Evolutionary conservation across 441 rosid genomes (phyloP).

Genomic region (Francoa sonchifolia): DNA sequence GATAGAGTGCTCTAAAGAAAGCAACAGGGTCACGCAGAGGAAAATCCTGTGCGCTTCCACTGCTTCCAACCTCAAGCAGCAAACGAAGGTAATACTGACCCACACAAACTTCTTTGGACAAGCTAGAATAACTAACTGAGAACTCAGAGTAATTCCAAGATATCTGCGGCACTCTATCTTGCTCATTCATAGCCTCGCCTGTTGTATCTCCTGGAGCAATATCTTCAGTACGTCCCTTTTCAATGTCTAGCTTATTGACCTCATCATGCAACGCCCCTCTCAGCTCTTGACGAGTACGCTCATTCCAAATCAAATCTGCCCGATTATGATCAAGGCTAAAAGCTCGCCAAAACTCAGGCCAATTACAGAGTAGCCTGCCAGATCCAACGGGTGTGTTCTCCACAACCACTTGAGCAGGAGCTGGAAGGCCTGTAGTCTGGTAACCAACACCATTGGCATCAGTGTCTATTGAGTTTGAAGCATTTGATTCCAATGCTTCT

Average conservation of each 20-base stretch:
- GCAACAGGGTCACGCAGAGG: constrained; percentile 97
- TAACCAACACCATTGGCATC: constrained; percentile 34
- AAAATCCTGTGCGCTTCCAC: constrained; percentile 93
- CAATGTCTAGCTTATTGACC: constrained; percentile 93
- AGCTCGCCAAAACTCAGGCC: constrained; percentile 99
- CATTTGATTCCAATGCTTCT: constrained; percentile 36
- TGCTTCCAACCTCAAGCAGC: constrained; percentile 90
- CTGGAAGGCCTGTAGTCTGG: constrained; percentile 60
- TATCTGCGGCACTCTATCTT: constrained; percentile 70
- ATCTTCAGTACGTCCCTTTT: constrained; percentile 95
- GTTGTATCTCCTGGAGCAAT: constrained; percentile 70
- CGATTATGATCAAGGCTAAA: constrained; percentile 99
- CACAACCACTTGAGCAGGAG: constrained; percentile 97
- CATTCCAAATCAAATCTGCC: constrained; percentile 99
- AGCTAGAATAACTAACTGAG: constrained; percentile 78
- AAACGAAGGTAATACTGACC: constrained; percentile 96
- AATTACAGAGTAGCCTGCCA: constrained; percentile 81
- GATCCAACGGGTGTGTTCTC: constrained; percentile 94
- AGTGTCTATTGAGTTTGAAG: constrained; percentile 32
- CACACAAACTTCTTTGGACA: constrained; percentile 98
- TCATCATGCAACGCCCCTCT: constrained; percentile 97
- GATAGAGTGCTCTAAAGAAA: constrained; percentile 97
- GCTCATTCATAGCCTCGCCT: constrained; percentile 48
- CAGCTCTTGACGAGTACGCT: constrained; percentile 97
- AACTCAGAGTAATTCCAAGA: constrained; percentile 99